Evolutionary conservation across 768 basidiomycete genomes (phyloP).

Genomic region (Candolleomyces aberdarensis): DNA sequence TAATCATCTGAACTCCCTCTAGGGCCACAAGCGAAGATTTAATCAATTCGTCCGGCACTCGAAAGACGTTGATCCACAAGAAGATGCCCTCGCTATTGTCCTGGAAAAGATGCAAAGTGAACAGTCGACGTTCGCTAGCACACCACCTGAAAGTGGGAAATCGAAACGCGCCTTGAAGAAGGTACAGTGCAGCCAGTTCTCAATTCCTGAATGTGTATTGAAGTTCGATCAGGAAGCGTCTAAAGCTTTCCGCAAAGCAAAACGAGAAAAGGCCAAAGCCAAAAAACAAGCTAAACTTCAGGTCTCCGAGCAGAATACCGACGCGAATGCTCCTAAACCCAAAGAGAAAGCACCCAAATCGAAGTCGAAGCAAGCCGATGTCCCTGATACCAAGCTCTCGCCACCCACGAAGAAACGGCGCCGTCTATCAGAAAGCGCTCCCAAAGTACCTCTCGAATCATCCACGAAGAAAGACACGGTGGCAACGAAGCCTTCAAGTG

Average conservation of each 20-base stretch:
- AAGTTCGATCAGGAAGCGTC: constrained; percentile 41
- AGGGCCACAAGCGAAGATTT: constrained; percentile 67
- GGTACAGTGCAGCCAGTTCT: constrained; percentile 31
- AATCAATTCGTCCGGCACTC: constrained; percentile 47
- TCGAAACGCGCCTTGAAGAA: constrained; percentile 67
- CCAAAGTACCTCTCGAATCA: neutral
- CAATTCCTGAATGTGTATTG: neutral
- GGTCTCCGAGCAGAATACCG: constrained; percentile 1
- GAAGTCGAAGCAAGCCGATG: neutral
- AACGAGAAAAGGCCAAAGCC: constrained; percentile 42
- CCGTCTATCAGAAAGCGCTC: constrained; percentile 11
- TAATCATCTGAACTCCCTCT: constrained; percentile 8
- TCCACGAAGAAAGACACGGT: neutral
- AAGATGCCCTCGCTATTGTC: constrained; percentile 48
- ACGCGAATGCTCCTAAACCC: constrained; percentile 7
- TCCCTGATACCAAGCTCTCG: neutral
- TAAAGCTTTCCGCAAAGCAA: constrained; percentile 40
- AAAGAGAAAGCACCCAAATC: neutral
- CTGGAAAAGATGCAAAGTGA: constrained; percentile 24
- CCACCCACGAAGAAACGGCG: constrained; percentile 22
- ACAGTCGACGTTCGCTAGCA: constrained; percentile 20
- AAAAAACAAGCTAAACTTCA: constrained; percentile 19
- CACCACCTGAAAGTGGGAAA: constrained; percentile 13
- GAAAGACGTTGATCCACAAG: constrained; percentile 33
- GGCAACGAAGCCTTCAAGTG: too few species aligned